phyloP scores from a whole-genome alignment of 352 stramenopile genomes.

The Globisporangium parvum region DNA sequence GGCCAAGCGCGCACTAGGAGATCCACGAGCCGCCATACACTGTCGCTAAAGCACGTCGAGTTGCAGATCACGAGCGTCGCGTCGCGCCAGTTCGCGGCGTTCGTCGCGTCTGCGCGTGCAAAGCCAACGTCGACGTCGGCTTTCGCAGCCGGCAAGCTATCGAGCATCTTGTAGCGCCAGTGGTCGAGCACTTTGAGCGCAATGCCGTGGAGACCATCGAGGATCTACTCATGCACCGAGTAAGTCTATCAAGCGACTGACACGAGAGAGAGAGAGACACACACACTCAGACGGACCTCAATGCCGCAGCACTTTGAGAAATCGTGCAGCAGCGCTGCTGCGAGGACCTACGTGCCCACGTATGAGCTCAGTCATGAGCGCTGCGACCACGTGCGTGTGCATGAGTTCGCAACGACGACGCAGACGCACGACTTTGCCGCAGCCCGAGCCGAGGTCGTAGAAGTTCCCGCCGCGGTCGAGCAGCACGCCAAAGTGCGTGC shows the following conservation, averaged over 20 bases:
- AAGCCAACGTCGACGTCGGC: conserved; percentile 51
- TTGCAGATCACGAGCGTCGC: conserved; percentile 64
- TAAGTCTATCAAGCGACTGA: neutral
- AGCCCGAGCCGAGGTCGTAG: conserved; percentile 65
- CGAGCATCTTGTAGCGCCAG: conserved; percentile 62
- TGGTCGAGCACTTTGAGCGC: conserved; percentile 56
- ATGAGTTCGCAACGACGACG: neutral
- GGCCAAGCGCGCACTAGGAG: too few species aligned
- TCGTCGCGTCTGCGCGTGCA: conserved; percentile 36
- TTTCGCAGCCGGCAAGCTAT: conserved; percentile 42
- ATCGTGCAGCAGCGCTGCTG: conserved; percentile 49
- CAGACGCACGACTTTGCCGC: conserved; percentile 56
- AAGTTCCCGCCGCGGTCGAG: conserved; percentile 60
- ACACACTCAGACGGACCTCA: conserved; percentile 22
- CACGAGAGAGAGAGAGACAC: neutral
- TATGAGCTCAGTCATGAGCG: neutral
- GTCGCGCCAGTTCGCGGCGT: conserved; percentile 47
- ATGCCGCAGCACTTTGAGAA: conserved; percentile 63
- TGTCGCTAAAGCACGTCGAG: conserved; percentile 66
- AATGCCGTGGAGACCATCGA: conserved; percentile 54
- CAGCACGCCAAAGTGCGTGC: conserved; percentile 46
- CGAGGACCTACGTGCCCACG: conserved; percentile 29
- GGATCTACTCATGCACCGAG: conserved; percentile 13
- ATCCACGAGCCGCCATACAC: conserved; percentile 23
- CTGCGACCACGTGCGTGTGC: neutral